These are phyloP conservation scores for Penstemon barbatus DNA, from an alignment of 257 asterid genomes.

Conservation along the genomic window DNA sequence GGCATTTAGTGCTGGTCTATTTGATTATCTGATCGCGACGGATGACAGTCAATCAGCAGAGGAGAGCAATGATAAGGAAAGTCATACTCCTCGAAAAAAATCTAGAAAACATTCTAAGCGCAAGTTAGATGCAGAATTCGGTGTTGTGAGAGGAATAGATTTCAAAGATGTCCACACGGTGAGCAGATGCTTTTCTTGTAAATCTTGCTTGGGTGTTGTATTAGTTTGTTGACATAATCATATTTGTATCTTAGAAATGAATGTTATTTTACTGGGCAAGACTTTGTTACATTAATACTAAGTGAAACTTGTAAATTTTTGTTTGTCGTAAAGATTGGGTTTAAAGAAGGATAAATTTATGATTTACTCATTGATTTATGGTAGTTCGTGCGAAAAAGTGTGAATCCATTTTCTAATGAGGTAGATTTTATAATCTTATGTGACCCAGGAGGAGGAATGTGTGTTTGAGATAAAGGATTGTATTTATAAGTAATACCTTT, in stretches of 20 bases:
- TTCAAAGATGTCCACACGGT: conserved; percentile 95
- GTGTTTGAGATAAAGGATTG: neutral
- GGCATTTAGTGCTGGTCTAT: conserved; percentile 96
- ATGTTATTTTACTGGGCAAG: too few species aligned
- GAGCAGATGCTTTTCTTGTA: conserved; percentile 27
- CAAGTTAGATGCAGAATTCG: conserved; percentile 84
- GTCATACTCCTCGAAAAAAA: conserved; percentile 46
- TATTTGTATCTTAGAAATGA: conserved; percentile 1
- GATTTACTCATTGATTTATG: neutral
- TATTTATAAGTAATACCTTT: neutral
- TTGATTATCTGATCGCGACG: conserved; percentile 88
- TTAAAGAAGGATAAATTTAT: neutral
- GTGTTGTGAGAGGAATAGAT: conserved; percentile 98
- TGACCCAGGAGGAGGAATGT: neutral
- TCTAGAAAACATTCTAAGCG: conserved; percentile 53
- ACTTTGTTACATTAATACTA: neutral
- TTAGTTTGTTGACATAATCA: neutral
- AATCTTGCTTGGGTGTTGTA: conserved; percentile 17
- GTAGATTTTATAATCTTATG: neutral
- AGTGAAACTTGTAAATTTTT: neutral
- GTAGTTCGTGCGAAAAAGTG: neutral
- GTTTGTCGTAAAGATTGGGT: neutral
- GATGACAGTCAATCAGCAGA: conserved; percentile 60
- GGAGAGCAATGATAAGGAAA: conserved; percentile 49
- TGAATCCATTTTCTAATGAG: neutral